Conservation (phyloP, 495 filamentous ascomycete genomes). For the Xylaria scruposa region DNA sequence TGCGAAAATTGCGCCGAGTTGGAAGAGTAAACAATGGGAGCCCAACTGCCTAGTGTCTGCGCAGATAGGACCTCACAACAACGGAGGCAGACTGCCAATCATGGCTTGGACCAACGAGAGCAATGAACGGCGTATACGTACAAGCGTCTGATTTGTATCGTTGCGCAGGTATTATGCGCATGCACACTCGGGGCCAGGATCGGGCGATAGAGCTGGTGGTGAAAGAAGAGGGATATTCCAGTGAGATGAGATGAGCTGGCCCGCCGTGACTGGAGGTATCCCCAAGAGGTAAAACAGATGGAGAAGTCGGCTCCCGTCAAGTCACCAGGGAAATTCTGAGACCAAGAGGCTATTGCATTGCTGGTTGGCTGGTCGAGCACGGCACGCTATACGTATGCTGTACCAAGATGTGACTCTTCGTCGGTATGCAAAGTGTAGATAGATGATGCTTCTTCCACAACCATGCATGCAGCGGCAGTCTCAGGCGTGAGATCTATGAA, state of each 20-base stretch:
- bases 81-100: neutral
- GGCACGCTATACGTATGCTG: conserved; percentile 1
- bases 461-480: conserved; percentile 1
- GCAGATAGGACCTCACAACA: conserved; percentile 16
- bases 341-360: conserved; percentile 15
- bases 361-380: conserved; percentile 12
- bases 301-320: neutral
- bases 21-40: conserved; percentile 20
- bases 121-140: conserved; percentile 21
- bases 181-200: conserved; percentile 10
- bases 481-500: conserved; percentile 8
- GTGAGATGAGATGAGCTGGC: conserved; percentile 21
- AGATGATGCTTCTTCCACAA: conserved; percentile 7
- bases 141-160: conserved; percentile 15
- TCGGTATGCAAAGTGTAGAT: conserved; percentile 9
- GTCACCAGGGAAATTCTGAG: neutral
- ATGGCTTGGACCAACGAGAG: neutral
- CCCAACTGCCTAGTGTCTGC: conserved; percentile 11
- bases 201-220: conserved; percentile 17
- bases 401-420: conserved; percentile 8
- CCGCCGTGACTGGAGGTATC: conserved; percentile 20
- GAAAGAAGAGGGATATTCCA: conserved; percentile 22
- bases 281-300: conserved; percentile 16
- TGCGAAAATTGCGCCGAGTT: conserved; percentile 14
- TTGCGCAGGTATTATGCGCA: conserved; percentile 24